These are phyloP conservation scores for Pseudogymnoascus destructans DNA, from an alignment of 2,329 filamentous ascomycete species.

Conservation along the genomic window DNA sequence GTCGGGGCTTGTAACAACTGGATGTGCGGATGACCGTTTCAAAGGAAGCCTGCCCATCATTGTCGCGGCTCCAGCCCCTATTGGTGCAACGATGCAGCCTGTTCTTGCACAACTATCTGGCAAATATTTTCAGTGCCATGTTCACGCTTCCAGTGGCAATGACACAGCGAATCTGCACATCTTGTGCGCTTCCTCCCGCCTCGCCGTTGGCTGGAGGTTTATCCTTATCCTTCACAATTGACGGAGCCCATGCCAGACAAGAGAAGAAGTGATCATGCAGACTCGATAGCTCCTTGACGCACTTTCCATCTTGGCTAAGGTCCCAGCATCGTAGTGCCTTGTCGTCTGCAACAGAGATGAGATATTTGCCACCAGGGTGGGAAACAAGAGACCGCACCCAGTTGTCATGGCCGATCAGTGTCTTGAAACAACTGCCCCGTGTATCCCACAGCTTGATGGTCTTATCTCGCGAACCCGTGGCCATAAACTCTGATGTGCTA, in stretches of 20 bases:
- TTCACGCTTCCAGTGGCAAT: slow-evolving; percentile 83
- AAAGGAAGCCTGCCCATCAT: background rate
- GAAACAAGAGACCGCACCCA: slow-evolving; percentile 82
- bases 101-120: slow-evolving; percentile 24
- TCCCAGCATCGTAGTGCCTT: slow-evolving; percentile 94
- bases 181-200: slow-evolving; percentile 31
- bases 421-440: slow-evolving; percentile 72
- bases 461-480: slow-evolving; percentile 82
- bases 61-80: background rate
- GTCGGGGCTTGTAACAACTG: background rate
- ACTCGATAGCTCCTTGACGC: slow-evolving; percentile 68
- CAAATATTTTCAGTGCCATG: slow-evolving; percentile 66
- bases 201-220: slow-evolving; percentile 29
- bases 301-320: slow-evolving; percentile 76
- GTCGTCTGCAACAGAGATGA: slow-evolving; percentile 77
- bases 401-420: slow-evolving; percentile 79
- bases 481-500: slow-evolving; percentile 75
- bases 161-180: slow-evolving; percentile 62
- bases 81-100: background rate
- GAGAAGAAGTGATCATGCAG: slow-evolving; percentile 76
- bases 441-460: slow-evolving; percentile 82
- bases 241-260: slow-evolving; percentile 78
- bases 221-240: slow-evolving; percentile 46
- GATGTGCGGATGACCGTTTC: background rate
- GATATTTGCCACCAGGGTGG: slow-evolving; percentile 82